Evolutionary conservation across 139 green algal genomes (phyloP).

Genomic region (Dunaliella primolecta): DNA sequence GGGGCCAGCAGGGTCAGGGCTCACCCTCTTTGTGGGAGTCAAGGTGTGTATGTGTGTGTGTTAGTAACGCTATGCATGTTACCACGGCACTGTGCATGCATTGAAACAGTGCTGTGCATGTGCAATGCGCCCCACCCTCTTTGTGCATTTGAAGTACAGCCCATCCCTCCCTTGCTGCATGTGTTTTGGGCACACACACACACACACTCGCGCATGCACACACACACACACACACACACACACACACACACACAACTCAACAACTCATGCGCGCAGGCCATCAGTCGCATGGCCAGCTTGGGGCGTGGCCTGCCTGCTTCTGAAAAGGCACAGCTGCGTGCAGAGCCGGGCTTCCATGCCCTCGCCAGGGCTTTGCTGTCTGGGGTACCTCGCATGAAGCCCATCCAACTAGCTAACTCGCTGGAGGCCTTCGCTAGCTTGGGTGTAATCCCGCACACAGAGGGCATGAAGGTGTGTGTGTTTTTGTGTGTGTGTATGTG

Average conservation of each 20-base stretch:
- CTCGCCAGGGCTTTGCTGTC: neutral
- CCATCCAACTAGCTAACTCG: conserved; percentile 25
- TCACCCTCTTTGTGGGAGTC: neutral
- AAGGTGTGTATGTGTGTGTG: neutral
- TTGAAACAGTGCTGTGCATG: no score
- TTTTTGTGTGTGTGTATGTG: neutral
- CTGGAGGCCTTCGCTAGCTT: conserved; percentile 8
- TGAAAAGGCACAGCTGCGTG: neutral
- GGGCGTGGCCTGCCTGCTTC: neutral
- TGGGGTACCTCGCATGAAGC: conserved; percentile 19
- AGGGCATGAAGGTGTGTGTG: neutral
- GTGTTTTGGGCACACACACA: no score
- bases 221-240: conserved; percentile 3
- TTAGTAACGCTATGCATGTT: no score
- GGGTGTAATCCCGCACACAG: neutral
- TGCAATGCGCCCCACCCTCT: no score
- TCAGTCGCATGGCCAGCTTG: neutral
- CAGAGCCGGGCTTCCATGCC: neutral
- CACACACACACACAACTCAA: conserved; percentile 3
- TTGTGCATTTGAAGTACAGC: no score
- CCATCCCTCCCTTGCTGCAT: no score
- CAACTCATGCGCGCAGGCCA: no score
- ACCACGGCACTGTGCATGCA: no score
- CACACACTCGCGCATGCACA: neutral
- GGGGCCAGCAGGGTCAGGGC: neutral